Evolutionary conservation across 345 rosid species (phyloP), one percentile per base, ranked within the genome.

Genomic region (Linum lewisii): DNA sequence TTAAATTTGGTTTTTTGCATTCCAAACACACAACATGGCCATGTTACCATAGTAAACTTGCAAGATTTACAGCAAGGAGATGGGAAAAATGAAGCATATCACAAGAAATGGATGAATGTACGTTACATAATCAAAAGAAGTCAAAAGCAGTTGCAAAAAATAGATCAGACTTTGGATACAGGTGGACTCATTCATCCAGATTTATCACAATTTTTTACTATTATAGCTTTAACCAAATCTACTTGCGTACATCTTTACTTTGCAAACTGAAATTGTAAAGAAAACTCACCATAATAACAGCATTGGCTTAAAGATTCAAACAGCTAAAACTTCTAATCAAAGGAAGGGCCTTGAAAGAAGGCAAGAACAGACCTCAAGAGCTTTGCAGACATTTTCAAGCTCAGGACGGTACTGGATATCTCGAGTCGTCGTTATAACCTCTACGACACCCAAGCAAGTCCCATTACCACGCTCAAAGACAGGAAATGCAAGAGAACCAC

Each of bases 401-500:
- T 88, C 95, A 4, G 82, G 79, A 13, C 78, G 74, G 64, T 85
- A 87, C 69, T 76, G 81, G 73, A 72, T 75, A 74, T 79, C 80
- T 74, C 70, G 86, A 61, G 79, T 70, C 57, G 96, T 91, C 23
- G 89, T 82, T 58, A 91, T 77, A 55, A 91, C 71, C 85, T 91
- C 98, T 70, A 91, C 86, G 66, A 91, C 94, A 25, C 96, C 96
- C 73, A 91, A 75, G 77, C 95, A 91, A 70, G 56, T 77, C 38
- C 90, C 79, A 56, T 85, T 88, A 45, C 82, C 81, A 61, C 72
- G 71, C 76, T 82, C 96, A 47, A 91, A 85, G 21, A 91, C 85
- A 54, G 98, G 98, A 69, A 88, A 80, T 9, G 90, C 98, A 64
- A 91, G 83, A 57, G 96, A 87, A 10, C 94, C 98, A 0, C 84